Evolutionary conservation across 2,329 filamentous ascomycete genomes (phyloP), one percentile per base, ranked within the genome.

Genomic region (Ambrosiella beaveri): DNA sequence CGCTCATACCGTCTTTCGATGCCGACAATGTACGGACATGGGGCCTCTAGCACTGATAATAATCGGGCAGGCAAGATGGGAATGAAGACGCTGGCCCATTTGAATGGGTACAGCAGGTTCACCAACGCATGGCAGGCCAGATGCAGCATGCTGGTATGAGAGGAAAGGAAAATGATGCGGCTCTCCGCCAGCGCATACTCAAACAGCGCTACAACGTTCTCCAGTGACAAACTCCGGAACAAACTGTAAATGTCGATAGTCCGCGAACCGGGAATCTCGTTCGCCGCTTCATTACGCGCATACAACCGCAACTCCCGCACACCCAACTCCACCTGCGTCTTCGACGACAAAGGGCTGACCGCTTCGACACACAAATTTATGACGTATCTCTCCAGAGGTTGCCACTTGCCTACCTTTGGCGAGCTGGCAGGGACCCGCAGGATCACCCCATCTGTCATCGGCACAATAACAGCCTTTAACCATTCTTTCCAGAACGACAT

Each of bases 401-500:
- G 91, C 93, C 93, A 98, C 67, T 89, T 82, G 50, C 93, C 93
- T 63, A 95, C 82, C 65, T 83, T 87, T 11, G 93, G 90, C 4
- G 91, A 97, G 69, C 85, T 95, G 8, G 88, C 76, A 6, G 93
- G 88, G 7, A 98, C 82, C 59, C 90, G 80, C 63, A 93, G 72
- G 37, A 98, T 76, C 12, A 78, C 82, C 17, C 91, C 88, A 66
- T 95, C 89, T 1, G 84, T 89, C 93, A 97, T 98, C 36, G 93
- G 93, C 19, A 95, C 88, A n/a, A 93, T 76, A 8, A 97, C 79
- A 6, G 91, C 90, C 69, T 88, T 85, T 53, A 98, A 78, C 93
- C 93, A 98, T 68, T 98, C 93, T 70, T 97, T 97, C 90, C 91
- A 98, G 71, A 98, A 97, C 38, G 82, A 81, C 63, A 90, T 89